phyloP scores from a whole-genome alignment of 805 yeast genomes.

The Dipodascus geniculatus region DNA sequence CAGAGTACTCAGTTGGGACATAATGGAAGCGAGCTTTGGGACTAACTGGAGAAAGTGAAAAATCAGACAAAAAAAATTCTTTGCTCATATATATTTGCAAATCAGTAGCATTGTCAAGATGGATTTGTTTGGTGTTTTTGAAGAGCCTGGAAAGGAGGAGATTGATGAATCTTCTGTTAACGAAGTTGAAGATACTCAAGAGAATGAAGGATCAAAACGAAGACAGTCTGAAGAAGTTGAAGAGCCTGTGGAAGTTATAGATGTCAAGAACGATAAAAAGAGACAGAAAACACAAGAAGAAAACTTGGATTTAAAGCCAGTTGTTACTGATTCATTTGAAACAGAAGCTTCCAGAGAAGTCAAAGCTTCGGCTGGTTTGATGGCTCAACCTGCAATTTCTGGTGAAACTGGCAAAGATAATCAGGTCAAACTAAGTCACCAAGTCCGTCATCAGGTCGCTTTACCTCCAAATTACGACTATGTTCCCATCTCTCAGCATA shows the following conservation, averaged over 20 bases:
- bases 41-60: not conserved
- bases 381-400: slow-evolving; percentile 27
- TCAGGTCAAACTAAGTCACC: slow-evolving; percentile 69
- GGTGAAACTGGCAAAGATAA: slow-evolving; percentile 32
- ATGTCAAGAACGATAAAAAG: not conserved
- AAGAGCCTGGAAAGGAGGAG: slow-evolving; percentile 15
- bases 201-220: slow-evolving; percentile 2
- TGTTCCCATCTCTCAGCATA: slow-evolving; percentile 79
- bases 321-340: slow-evolving; percentile 78
- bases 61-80: slow-evolving; percentile 1
- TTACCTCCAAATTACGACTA: slow-evolving; percentile 87
- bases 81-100: not conserved
- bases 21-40: no score
- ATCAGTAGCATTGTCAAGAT: slow-evolving; percentile 5
- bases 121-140: slow-evolving; percentile 24
- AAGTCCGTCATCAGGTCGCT: slow-evolving; percentile 96
- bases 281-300: not conserved
- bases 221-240: slow-evolving; percentile 1
- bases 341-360: slow-evolving; percentile 86
- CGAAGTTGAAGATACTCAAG: slow-evolving; percentile 5
- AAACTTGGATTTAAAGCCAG: slow-evolving; percentile 30
- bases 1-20: no score
- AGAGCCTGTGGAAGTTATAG: slow-evolving; percentile 1
- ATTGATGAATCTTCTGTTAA: slow-evolving; percentile 9
- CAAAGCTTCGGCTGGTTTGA: slow-evolving; percentile 64